phyloP scores from a whole-genome alignment of 495 filamentous ascomycete species.

The Hypomontagnella submonticulosa region DNA sequence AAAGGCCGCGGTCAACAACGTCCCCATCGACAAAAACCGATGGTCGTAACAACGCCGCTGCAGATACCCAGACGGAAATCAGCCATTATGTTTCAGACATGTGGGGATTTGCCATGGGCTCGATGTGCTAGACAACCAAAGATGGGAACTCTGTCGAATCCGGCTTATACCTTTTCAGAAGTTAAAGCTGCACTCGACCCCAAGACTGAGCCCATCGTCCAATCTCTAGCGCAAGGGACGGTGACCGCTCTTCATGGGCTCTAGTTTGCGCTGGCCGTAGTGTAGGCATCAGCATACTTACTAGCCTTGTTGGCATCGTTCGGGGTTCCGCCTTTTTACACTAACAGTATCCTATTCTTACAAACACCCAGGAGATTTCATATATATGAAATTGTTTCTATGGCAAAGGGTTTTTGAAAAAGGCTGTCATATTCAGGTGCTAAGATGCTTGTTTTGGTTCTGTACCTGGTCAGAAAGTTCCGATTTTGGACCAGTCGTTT shows the following conservation, averaged over 20 bases:
- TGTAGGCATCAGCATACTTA: slow-evolving; percentile 9
- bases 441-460: slow-evolving; percentile 9
- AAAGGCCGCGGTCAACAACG: slow-evolving; percentile 19
- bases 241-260: slow-evolving; percentile 38
- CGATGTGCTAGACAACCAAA: slow-evolving; percentile 24
- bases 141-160: slow-evolving; percentile 32
- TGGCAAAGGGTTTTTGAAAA: too few relatives aligned
- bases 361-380: too few relatives aligned
- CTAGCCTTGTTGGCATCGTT: slow-evolving; percentile 1
- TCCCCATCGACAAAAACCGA: slow-evolving; percentile 26
- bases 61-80: slow-evolving; percentile 45
- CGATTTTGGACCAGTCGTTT: slow-evolving; percentile 31
- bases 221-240: slow-evolving; percentile 29
- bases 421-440: background rate
- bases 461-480: slow-evolving; percentile 15
- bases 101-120: slow-evolving; percentile 37
- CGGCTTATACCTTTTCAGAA: slow-evolving; percentile 34
- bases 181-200: slow-evolving; percentile 29
- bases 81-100: slow-evolving; percentile 38
- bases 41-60: slow-evolving; percentile 36
- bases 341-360: too few relatives aligned
- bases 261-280: slow-evolving; percentile 20
- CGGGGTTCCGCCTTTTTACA: too few relatives aligned
- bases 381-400: too few relatives aligned
- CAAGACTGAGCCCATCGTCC: slow-evolving; percentile 20